Evolutionary conservation across 2,329 filamentous ascomycete species (phyloP).

Genomic region (Calonectria fujianensis): DNA sequence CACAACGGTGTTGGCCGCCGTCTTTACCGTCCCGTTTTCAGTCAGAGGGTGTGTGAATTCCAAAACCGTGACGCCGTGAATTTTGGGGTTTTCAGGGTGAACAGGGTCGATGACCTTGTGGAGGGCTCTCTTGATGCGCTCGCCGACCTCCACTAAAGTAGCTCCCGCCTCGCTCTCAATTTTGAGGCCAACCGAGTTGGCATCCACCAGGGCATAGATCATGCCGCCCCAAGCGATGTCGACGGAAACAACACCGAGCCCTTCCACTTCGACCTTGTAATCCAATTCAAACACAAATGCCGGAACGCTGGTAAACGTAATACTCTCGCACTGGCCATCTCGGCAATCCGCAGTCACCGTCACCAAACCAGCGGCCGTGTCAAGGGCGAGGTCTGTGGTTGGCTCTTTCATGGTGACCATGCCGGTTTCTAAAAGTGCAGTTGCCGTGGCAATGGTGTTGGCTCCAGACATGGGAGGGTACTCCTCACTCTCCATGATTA

Average conservation of each 20-base stretch:
- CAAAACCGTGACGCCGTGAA: slow-evolving; percentile 43
- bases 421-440: slow-evolving; percentile 40
- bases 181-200: slow-evolving; percentile 37
- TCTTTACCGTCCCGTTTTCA: slow-evolving; percentile 35
- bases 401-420: slow-evolving; percentile 49
- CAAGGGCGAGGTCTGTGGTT: slow-evolving; percentile 43
- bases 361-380: slow-evolving; percentile 45
- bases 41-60: slow-evolving; percentile 43
- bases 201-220: slow-evolving; percentile 48
- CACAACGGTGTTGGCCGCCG: slow-evolving; percentile 42
- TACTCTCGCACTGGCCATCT: slow-evolving; percentile 46
- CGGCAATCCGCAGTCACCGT: slow-evolving; percentile 42
- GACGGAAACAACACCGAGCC: slow-evolving; percentile 34
- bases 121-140: slow-evolving; percentile 44
- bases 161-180: slow-evolving; percentile 42
- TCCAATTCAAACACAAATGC: slow-evolving; percentile 47
- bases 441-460: slow-evolving; percentile 44
- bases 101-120: slow-evolving; percentile 37
- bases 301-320: slow-evolving; percentile 46
- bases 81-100: slow-evolving; percentile 43
- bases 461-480: slow-evolving; percentile 49
- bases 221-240: slow-evolving; percentile 48
- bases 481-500: slow-evolving; percentile 51
- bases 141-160: slow-evolving; percentile 42
- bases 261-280: slow-evolving; percentile 39